Base-by-base conservation (phyloP, 805 yeast species). In the Teunomyces gatunensis region DNA sequence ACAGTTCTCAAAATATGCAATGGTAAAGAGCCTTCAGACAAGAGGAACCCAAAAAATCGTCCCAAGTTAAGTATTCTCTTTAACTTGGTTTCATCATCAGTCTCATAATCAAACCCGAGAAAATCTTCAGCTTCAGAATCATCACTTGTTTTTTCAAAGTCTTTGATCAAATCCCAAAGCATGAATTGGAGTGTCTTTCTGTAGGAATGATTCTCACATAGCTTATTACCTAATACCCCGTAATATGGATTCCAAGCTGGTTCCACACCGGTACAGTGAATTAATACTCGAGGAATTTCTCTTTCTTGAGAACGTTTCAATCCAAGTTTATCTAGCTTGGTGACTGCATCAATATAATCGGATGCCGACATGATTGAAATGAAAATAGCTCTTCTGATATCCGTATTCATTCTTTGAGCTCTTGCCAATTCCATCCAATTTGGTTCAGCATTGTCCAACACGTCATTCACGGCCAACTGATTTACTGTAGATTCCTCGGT, bases 331-430 rank as follows among this genome's bases (percentile, higher is more conserved):
- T 89, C 95, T 30, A 94, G 58, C 52, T 90, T 86, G 13, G 86
- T 80, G 55, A 83, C 83, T 0, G 97, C 95, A 65, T 94, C 97
- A 60, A 89, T 73, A 58, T 80, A 94, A 64, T 94, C 99, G 54
- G 85, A 85, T 4, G 97, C 94, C 2, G 97, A 90, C 97, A 95
- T 91, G 6, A 94, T 83, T 32, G 96, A 89, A 20, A 95, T 83
- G 59, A 94, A 94, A 13, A 94, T 85, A 1, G 98, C 97, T 46
- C 97, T 78, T 67, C 99, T 84, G 30, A 94, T 79, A 61, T 91
- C 97, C 0, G 98, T 92, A 65, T 95, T 94, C 95, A 94, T 91
- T 53, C 98, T 72, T 60, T 91, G 96, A 34, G 81, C 73, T 54
- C 78, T 79, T 3, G 99, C 98, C 33, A 94, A 71, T 51, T 85